Evolutionary conservation across 139 green algal species (phyloP).

Genomic region (Astrephomene gubernaculifera): DNA sequence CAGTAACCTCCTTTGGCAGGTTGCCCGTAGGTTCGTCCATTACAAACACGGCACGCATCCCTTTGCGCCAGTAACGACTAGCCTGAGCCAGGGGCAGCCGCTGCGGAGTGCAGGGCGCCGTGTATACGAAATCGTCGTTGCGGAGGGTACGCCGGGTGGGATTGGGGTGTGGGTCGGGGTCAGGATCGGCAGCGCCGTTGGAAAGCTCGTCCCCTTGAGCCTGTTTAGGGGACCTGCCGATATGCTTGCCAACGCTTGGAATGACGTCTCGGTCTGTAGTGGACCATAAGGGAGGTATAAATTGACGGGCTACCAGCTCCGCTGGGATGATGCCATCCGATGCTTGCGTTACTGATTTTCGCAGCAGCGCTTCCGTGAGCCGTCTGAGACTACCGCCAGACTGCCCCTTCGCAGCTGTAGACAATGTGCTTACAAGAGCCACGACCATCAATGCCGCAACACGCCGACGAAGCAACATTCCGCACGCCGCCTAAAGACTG

Average conservation of each 20-base stretch:
- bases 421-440: not conserved
- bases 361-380: too few species aligned
- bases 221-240: not conserved
- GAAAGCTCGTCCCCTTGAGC: not conserved
- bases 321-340: not conserved
- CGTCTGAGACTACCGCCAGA: too few species aligned
- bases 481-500: too few species aligned
- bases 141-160: not conserved
- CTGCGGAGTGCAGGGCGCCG: not conserved
- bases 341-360: not conserved
- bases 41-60: conserved; percentile 38
- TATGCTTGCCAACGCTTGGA: not conserved
- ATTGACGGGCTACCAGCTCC: not conserved
- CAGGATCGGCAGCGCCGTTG: not conserved
- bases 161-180: conserved; percentile 17
- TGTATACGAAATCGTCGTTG: conserved; percentile 31
- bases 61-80: conserved; percentile 38
- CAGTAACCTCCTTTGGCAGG: not conserved
- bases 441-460: too few species aligned
- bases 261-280: not conserved
- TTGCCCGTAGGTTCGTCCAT: not conserved
- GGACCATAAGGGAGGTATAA: conserved; percentile 3
- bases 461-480: too few species aligned
- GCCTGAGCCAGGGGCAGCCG: conserved; percentile 3
- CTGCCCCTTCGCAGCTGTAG: too few species aligned